Evolutionary conservation across 1,284 basidiomycete genomes (phyloP), one percentile per base, ranked within the genome.

Genomic region (Rhodotorula sp.): DNA sequence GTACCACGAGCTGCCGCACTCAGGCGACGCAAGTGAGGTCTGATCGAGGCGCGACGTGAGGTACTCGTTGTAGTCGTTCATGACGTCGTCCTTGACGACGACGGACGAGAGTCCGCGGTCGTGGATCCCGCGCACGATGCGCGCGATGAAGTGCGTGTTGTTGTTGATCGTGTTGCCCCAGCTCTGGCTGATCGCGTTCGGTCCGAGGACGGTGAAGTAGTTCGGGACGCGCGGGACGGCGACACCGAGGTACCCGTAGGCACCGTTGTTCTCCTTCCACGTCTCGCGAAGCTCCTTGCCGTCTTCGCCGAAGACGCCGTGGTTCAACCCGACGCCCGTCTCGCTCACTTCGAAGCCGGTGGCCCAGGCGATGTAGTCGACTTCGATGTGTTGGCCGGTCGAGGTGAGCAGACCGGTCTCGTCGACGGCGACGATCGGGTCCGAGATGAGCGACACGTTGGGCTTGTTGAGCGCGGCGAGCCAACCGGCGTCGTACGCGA

Each of bases 401-500:
- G 83, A 81, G 34, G 86, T 80, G 67, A 81, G 79, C 64, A 87
- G 77, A 0, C 84, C 85, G 30, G 82, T 79, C 65, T 82, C 80
- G 2, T 82, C 81, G 52, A 85, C 73, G 44, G 76, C 75, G 30
- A 81, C 80, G 74, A 86, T 85, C 15, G 76, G 77, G 44, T 83
- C 82, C 80, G 83, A 85, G 28, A 77, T 78, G 46, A 87, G 72
- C 44, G 79, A 79, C 40, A 87, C 84, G 74, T 88, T 87, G 9
- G 84, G 81, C 60, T 80, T 80, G 64, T 85, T 79, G 50, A 88
- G 79, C 47, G 81, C 80, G 47, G 82, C 78, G 37, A 87, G 80
- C 72, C 86, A 87, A 16, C 81, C 83, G 20, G 85, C 83, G 73
- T 87, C 84, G 58, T 85, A 78, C 34, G 87, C 84, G 22, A 86